These are phyloP conservation scores for Pholiota microspora DNA, from an alignment of 768 basidiomycete genomes.

Conservation along the genomic window DNA sequence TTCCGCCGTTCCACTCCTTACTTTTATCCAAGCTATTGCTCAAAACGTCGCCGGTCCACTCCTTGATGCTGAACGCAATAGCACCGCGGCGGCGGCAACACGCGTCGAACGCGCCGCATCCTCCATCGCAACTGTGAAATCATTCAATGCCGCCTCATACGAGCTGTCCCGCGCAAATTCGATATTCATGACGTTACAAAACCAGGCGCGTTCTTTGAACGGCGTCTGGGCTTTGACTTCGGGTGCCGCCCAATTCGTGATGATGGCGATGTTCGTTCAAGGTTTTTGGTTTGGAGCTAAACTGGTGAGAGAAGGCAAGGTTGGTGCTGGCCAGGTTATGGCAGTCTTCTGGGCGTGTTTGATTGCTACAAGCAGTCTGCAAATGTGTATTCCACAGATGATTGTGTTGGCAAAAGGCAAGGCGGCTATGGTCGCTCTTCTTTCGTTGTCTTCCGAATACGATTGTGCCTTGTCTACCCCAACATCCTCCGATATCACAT, in stretches of 20 bases:
- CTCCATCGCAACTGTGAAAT: constrained; percentile 88
- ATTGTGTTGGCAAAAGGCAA: constrained; percentile 82
- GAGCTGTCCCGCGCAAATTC: constrained; percentile 43
- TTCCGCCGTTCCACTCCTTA: constrained; percentile 80
- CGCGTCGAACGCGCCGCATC: constrained; percentile 74
- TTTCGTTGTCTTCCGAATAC: constrained; percentile 45
- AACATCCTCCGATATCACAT: constrained; percentile 5
- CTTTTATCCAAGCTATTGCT: constrained; percentile 72
- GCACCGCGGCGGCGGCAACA: constrained; percentile 71
- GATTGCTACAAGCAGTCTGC: constrained; percentile 84
- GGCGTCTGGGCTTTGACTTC: constrained; percentile 74
- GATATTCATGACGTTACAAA: constrained; percentile 43
- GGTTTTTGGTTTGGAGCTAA: constrained; percentile 96
- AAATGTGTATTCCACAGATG: constrained; percentile 82
- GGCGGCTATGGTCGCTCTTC: constrained; percentile 67
- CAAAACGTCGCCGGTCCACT: constrained; percentile 69
- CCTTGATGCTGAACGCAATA: constrained; percentile 61
- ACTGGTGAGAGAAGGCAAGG: constrained; percentile 76
- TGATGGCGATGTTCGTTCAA: constrained; percentile 92
- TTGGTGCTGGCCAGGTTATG: constrained; percentile 79
- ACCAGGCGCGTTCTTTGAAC: constrained; percentile 52
- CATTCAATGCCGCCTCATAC: constrained; percentile 73
- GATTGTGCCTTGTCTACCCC: constrained; percentile 36
- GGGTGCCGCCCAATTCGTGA: constrained; percentile 73
- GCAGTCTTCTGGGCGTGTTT: constrained; percentile 98